Conservation (phyloP, 2,329 filamentous ascomycete genomes). For the Arthroderma sp. region DNA sequence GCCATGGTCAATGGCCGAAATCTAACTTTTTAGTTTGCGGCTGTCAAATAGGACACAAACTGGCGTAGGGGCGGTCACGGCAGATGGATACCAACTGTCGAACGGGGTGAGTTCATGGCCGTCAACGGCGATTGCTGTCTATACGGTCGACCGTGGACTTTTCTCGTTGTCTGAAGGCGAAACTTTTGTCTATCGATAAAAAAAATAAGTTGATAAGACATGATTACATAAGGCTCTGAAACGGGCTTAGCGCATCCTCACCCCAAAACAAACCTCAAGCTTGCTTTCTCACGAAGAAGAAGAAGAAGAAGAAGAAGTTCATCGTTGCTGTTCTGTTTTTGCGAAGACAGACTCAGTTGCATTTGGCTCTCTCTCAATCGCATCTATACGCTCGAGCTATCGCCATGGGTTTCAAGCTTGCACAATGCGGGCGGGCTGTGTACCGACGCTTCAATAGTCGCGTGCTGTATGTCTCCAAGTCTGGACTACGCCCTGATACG, state of each 20-base stretch:
- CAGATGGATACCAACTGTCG: neutral
- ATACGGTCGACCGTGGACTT: no score
- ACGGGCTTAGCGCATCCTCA: neutral
- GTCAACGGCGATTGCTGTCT: neutral
- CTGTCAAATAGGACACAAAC: neutral
- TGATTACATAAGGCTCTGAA: neutral
- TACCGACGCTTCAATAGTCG: constrained; percentile 13
- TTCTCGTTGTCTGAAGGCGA: neutral
- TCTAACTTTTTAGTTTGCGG: constrained; percentile 13
- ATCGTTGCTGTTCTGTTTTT: neutral
- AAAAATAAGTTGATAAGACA: neutral
- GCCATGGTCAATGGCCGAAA: constrained; percentile 46
- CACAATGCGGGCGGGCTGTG: constrained; percentile 22
- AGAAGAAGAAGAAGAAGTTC: neutral
- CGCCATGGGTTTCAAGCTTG: constrained; percentile 25
- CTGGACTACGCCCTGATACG: neutral
- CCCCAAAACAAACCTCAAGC: neutral
- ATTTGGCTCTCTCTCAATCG: neutral
- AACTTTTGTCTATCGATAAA: neutral
- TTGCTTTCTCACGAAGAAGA: neutral
- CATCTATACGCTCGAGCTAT: neutral
- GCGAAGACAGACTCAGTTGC: neutral
- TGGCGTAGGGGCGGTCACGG: neutral
- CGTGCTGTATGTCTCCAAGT: neutral
- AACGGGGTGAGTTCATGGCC: neutral